Evolutionary conservation across 106 monocot genomes (phyloP), one percentile per base, ranked within the genome.

Genomic region (Chionographis japonica): DNA sequence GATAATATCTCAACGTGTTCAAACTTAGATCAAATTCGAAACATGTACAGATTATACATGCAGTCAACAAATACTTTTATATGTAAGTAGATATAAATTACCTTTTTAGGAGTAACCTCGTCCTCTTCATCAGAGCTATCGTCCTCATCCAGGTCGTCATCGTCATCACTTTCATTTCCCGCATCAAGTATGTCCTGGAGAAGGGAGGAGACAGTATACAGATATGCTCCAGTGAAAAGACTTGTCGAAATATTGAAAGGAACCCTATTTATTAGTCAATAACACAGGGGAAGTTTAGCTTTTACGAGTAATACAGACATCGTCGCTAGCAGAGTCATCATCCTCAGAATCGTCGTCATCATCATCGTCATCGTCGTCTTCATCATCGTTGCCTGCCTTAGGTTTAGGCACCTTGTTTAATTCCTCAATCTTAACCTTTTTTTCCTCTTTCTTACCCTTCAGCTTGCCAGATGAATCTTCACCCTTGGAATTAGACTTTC

Each of bases 161-260:
- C 85, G 3, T 84, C 88, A 2, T 82, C 84, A 68, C 67, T 64
- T 2, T 80, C 74, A 58, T 60, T 61, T 35, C 54, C 68, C 0
- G 20, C 72, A 43, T 67, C 81, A 59, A 41, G n/a, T 82, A 84
- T 85, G 7, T 75, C 81, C 93, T 93, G 59, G 36, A 75, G 58
- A 9, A 53, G 64, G 46, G 12, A 62, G 19, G 16, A 54, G 1
- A 0, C 37, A 50, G 7, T 36, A 2, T 15, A 17, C 52, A 50
- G 19, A 4, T 14, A 51, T 12, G 14, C 12, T 11, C 4, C 52
- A 27, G 20, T 66, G 6, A 53, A 2, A 18, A 11, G 40, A 40
- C 3, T 37, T 16, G 12, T 8, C 40, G n/a, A 7, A 41, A 15
- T 41, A 14, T 4, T 56, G 55, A 12, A 56, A 55, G 37, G 13